Percentiles rank a stretch among this genome's conserved stretches.
These are phyloP conservation scores for Herpetomonas tarakana DNA, from an alignment of 208 protist genomes.

Conservation along the genomic window DNA sequence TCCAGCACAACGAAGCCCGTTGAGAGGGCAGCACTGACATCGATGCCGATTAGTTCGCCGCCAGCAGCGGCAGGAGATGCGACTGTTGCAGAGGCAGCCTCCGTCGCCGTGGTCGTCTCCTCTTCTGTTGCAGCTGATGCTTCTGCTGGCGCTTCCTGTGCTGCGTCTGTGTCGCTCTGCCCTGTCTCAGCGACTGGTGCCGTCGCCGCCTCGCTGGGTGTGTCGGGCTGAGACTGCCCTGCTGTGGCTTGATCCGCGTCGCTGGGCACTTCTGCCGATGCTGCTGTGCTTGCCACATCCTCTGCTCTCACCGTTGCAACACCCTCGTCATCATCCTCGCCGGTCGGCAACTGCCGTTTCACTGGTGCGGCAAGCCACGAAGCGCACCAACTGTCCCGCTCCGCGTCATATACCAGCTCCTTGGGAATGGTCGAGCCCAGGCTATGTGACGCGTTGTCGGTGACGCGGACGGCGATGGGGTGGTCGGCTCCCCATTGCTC, in stretches of 20 bases:
- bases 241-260: background rate
- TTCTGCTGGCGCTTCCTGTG: background rate
- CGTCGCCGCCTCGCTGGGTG: background rate
- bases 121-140: background rate
- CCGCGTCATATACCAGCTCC: constrained; percentile 12
- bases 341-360: background rate
- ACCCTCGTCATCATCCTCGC: too few relatives aligned
- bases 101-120: background rate
- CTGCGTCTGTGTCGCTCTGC: too few relatives aligned
- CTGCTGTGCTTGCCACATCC: background rate
- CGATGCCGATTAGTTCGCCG: background rate
- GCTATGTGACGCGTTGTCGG: constrained; percentile 18
- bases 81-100: background rate
- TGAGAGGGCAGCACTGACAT: background rate
- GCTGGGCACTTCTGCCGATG: background rate
- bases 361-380: constrained; percentile 31
- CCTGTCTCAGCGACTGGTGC: background rate
- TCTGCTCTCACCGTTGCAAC: too few relatives aligned
- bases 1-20: constrained; percentile 11
- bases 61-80: background rate
- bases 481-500: constrained; percentile 38
- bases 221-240: background rate
- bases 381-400: constrained; percentile 19
- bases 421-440: constrained; percentile 53
- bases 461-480: constrained; percentile 42